These are phyloP conservation scores for Geotrichum australiense DNA, from an alignment of 1,139 yeast genomes.

Conservation along the genomic window DNA sequence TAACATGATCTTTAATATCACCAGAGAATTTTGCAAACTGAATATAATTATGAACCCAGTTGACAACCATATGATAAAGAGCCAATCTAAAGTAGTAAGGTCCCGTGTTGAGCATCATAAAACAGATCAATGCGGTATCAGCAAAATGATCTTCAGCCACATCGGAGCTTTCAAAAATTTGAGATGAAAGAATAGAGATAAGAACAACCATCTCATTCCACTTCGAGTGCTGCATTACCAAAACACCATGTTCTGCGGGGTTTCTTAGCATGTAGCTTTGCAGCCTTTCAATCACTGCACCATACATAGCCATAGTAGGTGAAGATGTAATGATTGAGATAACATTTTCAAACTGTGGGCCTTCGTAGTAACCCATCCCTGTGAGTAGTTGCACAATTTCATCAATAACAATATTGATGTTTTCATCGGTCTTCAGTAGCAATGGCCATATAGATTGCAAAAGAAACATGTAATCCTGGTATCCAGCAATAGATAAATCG, in stretches of 20 bases:
- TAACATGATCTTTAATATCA: constrained; percentile 10
- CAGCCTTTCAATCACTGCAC: constrained; percentile 52
- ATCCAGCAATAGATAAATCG: constrained; percentile 44
- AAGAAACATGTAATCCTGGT: constrained; percentile 41
- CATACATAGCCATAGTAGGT: constrained; percentile 71
- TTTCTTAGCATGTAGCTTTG: constrained; percentile 44
- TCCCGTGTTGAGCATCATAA: constrained; percentile 68
- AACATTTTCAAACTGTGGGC: constrained; percentile 23
- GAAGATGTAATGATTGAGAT: constrained; percentile 54
- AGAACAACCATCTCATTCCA: constrained; percentile 71
- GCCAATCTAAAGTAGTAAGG: constrained; percentile 62
- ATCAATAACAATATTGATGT: constrained; percentile 15
- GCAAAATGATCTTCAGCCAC: constrained; percentile 64
- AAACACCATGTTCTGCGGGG: constrained; percentile 35
- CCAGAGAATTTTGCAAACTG: constrained; percentile 4
- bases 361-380: constrained; percentile 9
- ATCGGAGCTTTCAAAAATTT: constrained; percentile 65
- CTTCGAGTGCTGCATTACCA: constrained; percentile 48
- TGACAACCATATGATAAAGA: constrained; percentile 58
- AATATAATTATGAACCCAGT: constrained; percentile 64
- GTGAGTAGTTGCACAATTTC: constrained; percentile 11
- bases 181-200: constrained; percentile 56
- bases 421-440: constrained; percentile 4
- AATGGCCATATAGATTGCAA: constrained; percentile 67
- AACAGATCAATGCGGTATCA: constrained; percentile 62